Base-by-base conservation (phyloP, 2,329 filamentous ascomycete species). In the Calonectria henricotiae region DNA sequence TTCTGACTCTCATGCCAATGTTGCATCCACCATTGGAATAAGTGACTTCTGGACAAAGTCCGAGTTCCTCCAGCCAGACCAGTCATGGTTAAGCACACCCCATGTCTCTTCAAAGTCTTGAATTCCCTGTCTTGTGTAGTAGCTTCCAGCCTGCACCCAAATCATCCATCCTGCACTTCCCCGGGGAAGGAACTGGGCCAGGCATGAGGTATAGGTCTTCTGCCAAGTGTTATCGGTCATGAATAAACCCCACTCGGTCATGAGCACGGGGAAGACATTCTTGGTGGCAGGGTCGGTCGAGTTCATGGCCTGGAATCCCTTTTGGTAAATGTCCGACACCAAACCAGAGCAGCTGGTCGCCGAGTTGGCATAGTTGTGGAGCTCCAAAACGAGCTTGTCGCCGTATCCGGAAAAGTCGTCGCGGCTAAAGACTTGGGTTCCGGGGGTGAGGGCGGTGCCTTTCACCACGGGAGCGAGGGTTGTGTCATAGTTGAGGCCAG, bases 301-400 rank as follows among this genome's bases (percentile, higher is more conserved):
- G 71, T 85, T 82, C 79, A 88, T 83, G 1, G 88, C 87, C 73
- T 86, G 82, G 81, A 89, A 91, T 0, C 89, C 89, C 68, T 85
- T 83, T 63, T 81, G 82, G 78, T 85, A 84, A 6, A 90, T 80
- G 20, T 85, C 85, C 61, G 80, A 78, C 71, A 83, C 79, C 13
- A 90, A 82, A 9, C 80, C 80, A 9, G 78, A 76, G 78, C 89
- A 91, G 74, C 82, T 85, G 0, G 78, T 83, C 3, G 85, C 84
- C n/a, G 78, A 76, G 73, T 84, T 89, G 70, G 89, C 82, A 78
- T 91, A 91, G 80, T 89, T 90, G 83, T 91, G 89, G 11, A 91
- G 82, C 78, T 91, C 89, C 2, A 90, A 83, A 8, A 89, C 88
- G 0, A 90, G 82, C 80, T 90, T 90, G 75, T 89, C 79, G 1